Evolutionary conservation across 208 protist species (phyloP), one percentile per base, ranked within the genome.

Genomic region (Acanthamoeba triangularis): DNA sequence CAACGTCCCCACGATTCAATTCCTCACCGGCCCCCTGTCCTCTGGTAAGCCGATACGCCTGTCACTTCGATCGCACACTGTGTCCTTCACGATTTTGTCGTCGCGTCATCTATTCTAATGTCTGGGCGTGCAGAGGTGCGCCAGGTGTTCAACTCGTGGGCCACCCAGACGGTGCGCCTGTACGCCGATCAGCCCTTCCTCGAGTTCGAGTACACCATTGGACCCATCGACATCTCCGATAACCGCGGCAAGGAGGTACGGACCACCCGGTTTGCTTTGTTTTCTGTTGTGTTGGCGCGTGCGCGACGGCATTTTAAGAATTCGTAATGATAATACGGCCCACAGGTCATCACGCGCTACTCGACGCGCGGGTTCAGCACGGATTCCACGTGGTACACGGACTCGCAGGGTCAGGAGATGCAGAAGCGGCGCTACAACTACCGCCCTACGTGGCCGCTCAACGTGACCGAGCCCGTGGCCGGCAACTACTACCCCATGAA

Each of bases 401-500:
- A 90, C 80, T 90, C 80, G 54, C 52, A 90, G 54, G 80, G 80
- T 25, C 80, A 90, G 33, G 80, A 90, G 35, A 90, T 90, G 80
- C 80, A 90, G 80, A 56, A 90, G 35, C 1, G 80, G 44, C 41
- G 49, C 47, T 90, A 63, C 80, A 90, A 90, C 80, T 90, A 35
- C 49, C 44, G 80, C 44, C 80, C 80, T 1, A 90, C 80, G 28
- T 90, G 80, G 80, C 80, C 23, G 14, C 80, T 90, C 28, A 56
- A 90, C 44, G 80, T 90, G 5, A 90, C 44, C 54, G 80, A 90
- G 33, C 80, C 80, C 13, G 80, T 90, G 54, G 80, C 80, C 4
- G 80, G 80, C 41, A 90, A 90, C 49, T 90, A 90, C 54, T 90
- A 90, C 54, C 80, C 80, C 20, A 90, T 90, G 54, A 90, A 90